Evolutionary conservation across 2,329 filamentous ascomycete species (phyloP).

Genomic region (Epicoccum nigrum): DNA sequence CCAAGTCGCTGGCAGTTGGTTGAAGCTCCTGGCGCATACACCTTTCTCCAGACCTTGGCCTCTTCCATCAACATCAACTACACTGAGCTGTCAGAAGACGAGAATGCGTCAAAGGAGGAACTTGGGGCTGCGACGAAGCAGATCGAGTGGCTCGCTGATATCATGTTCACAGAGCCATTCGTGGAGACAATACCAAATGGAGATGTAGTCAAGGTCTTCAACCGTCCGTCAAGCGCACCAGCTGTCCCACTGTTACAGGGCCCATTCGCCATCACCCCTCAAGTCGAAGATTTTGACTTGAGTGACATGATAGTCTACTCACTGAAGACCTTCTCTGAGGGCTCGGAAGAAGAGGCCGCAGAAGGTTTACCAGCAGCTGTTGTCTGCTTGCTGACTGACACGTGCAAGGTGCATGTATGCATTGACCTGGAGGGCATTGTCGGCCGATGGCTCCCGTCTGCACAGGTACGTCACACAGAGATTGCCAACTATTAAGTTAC

Average conservation of each 20-base stretch:
- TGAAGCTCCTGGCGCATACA: constrained; percentile 55
- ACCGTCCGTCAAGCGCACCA: constrained; percentile 59
- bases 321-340: constrained; percentile 55
- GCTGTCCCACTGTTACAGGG: constrained; percentile 67
- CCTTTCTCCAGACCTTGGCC: constrained; percentile 80
- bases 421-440: constrained; percentile 67
- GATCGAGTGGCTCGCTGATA: constrained; percentile 61
- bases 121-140: constrained; percentile 58
- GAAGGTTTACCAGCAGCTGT: constrained; percentile 62
- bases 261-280: constrained; percentile 61
- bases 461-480: constrained; percentile 30
- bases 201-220: constrained; percentile 58
- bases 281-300: constrained; percentile 61
- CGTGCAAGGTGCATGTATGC: constrained; percentile 63
- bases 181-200: constrained; percentile 50
- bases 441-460: constrained; percentile 65
- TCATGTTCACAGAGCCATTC: constrained; percentile 56
- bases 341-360: constrained; percentile 55
- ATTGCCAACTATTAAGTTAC: neutral
- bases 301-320: constrained; percentile 66
- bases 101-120: constrained; percentile 51
- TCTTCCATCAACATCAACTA: constrained; percentile 78
- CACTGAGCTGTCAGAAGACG: constrained; percentile 35
- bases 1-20: constrained; percentile 79
- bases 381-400: constrained; percentile 63